Base-by-base conservation (phyloP, 331 rosid species). In the Ulmus americana region DNA sequence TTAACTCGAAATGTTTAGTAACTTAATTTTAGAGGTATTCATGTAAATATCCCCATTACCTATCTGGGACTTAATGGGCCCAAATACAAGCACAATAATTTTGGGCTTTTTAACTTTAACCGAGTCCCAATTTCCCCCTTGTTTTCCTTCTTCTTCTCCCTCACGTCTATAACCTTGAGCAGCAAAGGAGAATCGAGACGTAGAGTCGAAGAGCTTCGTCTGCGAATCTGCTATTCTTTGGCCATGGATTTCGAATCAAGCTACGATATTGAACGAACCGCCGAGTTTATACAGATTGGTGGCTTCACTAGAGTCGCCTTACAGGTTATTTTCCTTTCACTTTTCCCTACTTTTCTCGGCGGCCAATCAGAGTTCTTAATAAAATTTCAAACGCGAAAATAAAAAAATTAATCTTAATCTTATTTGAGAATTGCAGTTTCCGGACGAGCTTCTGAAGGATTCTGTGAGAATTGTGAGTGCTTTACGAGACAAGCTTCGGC, bases 381-480 rank as follows among this genome's bases (percentile, higher is more conserved):
- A 18, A 5, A 10, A 44, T 45, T 55, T 41, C 4, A 54, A 42
- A 54, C 5, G 47, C 0, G 42, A 39, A 20, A 20, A 18, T 40
- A 9, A 11, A 39, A 28, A 28, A 28, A 1, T 22, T 28, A 28
- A 28, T 28, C 35, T 1, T 1, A 10, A 4, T 44, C 52, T 15
- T 10, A 10, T 52, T 35, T 16, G 12, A 60, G 56, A 58, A 58
- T 72, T 66, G 51, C 83, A 91, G 96, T 88, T 91, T 69, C 97
- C 97, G 2, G 95, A 91, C 66, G 70, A 88, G 70, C 88, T 86
- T 11, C 76, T 88, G 50, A 88, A 86, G 81, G 86, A 88, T 72
- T 75, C 95, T 15, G 82, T 80, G 6, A 71, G 73, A 75, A 90
- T 88, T 61, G 94, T 81, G 57, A 41, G 74, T 41, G 80, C 84